A percentile compares a stretch with the other conserved stretches of the same genome.
Conservation (phyloP, 2,329 filamentous ascomycete species). For the Fusarium palustre region DNA sequence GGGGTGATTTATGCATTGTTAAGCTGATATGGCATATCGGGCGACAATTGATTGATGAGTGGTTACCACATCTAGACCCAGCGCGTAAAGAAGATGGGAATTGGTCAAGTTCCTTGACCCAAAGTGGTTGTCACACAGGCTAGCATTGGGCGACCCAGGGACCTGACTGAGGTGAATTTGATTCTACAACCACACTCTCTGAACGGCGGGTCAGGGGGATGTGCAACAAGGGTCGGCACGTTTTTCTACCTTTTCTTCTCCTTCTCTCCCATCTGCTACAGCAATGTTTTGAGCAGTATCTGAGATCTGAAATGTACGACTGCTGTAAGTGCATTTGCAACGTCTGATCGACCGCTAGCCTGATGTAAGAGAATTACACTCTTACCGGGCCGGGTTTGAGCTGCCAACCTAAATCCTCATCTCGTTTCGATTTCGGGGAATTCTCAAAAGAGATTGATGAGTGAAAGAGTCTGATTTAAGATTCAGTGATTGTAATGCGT, state of each 20-base stretch:
- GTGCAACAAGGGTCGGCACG: slow-evolving; percentile 41
- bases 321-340: slow-evolving; percentile 35
- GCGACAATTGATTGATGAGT: slow-evolving; percentile 34
- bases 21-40: slow-evolving; percentile 27
- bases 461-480: neutral
- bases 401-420: slow-evolving; percentile 23
- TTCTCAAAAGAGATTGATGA: slow-evolving; percentile 17
- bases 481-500: slow-evolving; percentile 11
- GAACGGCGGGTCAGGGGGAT: slow-evolving; percentile 42
- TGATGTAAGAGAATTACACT: slow-evolving; percentile 35
- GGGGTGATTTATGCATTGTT: slow-evolving; percentile 40
- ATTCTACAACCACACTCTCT: slow-evolving; percentile 25
- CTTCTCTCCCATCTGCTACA: slow-evolving; percentile 1
- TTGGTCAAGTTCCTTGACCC: slow-evolving; percentile 30
- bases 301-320: slow-evolving; percentile 36
- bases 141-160: slow-evolving; percentile 13
- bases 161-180: neutral
- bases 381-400: slow-evolving; percentile 43
- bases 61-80: slow-evolving; percentile 39
- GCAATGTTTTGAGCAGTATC: slow-evolving; percentile 27
- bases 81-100: slow-evolving; percentile 45
- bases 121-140: slow-evolving; percentile 31
- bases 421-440: slow-evolving; percentile 11
- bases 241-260: slow-evolving; percentile 20
- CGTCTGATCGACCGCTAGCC: slow-evolving; percentile 41